A percentile compares a stretch with the other conserved stretches of the same genome.
Evolutionary conservation across 2,329 filamentous ascomycete genomes (phyloP).

Genomic region (Talaromyces verruculosus): DNA sequence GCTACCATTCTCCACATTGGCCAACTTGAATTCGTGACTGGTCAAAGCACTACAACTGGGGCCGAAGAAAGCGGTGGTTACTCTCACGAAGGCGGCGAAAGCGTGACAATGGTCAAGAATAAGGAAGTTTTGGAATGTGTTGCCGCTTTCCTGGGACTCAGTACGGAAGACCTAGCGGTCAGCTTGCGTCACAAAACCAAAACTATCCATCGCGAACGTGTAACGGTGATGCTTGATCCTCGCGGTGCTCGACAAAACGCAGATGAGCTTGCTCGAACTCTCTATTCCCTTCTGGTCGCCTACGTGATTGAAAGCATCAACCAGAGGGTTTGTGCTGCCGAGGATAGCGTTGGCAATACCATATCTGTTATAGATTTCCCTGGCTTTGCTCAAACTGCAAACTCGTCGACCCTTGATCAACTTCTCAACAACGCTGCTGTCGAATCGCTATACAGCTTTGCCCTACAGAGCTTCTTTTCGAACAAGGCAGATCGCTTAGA

Average conservation of each 20-base stretch:
- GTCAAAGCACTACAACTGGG: slow-evolving; percentile 72
- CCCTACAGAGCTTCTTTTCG: slow-evolving; percentile 93
- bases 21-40: slow-evolving; percentile 88
- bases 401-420: slow-evolving; percentile 84
- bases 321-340: slow-evolving; percentile 78
- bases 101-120: slow-evolving; percentile 84
- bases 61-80: slow-evolving; percentile 94
- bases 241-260: slow-evolving; percentile 86
- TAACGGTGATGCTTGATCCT: slow-evolving; percentile 97
- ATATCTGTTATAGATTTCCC: slow-evolving; percentile 96
- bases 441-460: slow-evolving; percentile 89
- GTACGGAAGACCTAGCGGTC: slow-evolving; percentile 75
- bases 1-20: slow-evolving; percentile 96
- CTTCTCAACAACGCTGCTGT: slow-evolving; percentile 91
- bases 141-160: slow-evolving; percentile 91
- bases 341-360: slow-evolving; percentile 89
- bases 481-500: slow-evolving; percentile 90
- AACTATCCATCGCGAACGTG: slow-evolving; percentile 90
- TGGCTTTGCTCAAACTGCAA: slow-evolving; percentile 83
- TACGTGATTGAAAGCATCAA: slow-evolving; percentile 94
- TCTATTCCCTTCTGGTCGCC: slow-evolving; percentile 91
- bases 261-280: slow-evolving; percentile 86
- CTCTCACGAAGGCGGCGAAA: slow-evolving; percentile 89
- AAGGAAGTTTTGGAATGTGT: slow-evolving; percentile 83
- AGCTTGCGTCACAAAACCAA: slow-evolving; percentile 95